Evolutionary conservation across 2,329 filamentous ascomycete genomes (phyloP).

Genomic region (Trichoderma atrobrunneum): DNA sequence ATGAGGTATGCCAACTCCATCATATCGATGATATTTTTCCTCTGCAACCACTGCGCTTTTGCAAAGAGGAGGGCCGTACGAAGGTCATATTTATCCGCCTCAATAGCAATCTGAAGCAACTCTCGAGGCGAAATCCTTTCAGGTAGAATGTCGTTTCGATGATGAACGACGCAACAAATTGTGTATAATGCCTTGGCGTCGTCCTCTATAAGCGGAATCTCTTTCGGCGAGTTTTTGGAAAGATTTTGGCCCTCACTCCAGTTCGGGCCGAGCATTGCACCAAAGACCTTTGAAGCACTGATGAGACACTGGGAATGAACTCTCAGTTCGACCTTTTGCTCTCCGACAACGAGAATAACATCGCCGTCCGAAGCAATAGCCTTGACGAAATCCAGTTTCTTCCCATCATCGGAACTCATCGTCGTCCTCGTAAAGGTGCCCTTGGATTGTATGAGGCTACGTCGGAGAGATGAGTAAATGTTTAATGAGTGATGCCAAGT

Average conservation of each 20-base stretch:
- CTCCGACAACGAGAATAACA: background rate
- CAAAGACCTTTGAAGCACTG: background rate
- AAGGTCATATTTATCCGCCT: background rate
- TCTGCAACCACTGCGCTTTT: background rate
- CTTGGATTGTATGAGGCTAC: background rate
- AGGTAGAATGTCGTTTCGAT: background rate
- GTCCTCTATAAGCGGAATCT: background rate
- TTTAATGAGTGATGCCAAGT: background rate
- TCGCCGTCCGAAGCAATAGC: background rate
- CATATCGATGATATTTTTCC: background rate
- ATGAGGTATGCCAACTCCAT: background rate
- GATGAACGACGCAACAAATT: background rate
- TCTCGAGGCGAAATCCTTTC: background rate
- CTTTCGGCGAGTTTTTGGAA: background rate
- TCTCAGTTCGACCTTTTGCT: background rate
- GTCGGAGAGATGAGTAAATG: background rate
- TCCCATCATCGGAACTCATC: background rate
- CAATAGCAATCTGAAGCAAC: background rate
- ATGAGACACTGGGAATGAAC: background rate
- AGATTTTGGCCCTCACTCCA: background rate
- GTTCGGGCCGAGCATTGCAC: background rate
- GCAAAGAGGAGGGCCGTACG: background rate
- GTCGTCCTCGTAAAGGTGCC: background rate
- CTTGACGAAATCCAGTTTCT: background rate
- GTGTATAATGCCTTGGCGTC: background rate